Base-by-base conservation (phyloP, 768 basidiomycete genomes). In the Boletus insuetus region DNA sequence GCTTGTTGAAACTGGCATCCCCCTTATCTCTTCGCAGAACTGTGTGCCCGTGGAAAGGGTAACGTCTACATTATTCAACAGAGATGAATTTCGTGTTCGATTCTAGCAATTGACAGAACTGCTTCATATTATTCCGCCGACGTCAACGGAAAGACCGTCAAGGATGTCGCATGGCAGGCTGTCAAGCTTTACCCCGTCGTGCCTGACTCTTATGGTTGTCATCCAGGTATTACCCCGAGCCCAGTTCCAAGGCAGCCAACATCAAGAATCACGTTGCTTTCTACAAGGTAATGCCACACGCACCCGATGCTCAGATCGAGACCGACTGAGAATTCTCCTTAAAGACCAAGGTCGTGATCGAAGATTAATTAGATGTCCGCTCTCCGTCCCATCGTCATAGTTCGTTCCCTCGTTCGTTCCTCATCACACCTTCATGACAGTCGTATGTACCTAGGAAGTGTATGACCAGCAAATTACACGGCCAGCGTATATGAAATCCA, bases 31-130 rank as follows among this genome's bases (percentile, higher is more conserved):
- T 19, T 37, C 19, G 17, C 26, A 86, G 85, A 51, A 75, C 81
- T 16, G 56, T 66, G 5, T 91, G 89, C 62, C 72, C 78, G 7
- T 89, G 89, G 87, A 91, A 91, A 69, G 88, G 87, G 87, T 86
- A 61, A 4, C 3, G 41, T 32, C 3, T 26, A 34, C 16, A 2
- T 34, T 2, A 14, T 4, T 34, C 35, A 13, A 24, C 19, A 29
- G 37, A 26, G 48, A 46, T 9, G 4, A 9, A 51, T 46, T n/a
- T 37, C 46, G 11, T 34, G 56, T 29, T 51, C 48, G 38, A 52
- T 46, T 35, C 6, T 38, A 16, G 42, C 32, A 24, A 52, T 56
- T 32, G 34, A 48, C 64, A 87, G 86, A 39, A 75, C 72, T 1
- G 89, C 89, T 7, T 74, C 80, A 12, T 91, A 90, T 65, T 89